These are phyloP conservation scores for Simplicillium aogashimaense DNA, from an alignment of 2,329 filamentous ascomycete species.

Conservation along the genomic window DNA sequence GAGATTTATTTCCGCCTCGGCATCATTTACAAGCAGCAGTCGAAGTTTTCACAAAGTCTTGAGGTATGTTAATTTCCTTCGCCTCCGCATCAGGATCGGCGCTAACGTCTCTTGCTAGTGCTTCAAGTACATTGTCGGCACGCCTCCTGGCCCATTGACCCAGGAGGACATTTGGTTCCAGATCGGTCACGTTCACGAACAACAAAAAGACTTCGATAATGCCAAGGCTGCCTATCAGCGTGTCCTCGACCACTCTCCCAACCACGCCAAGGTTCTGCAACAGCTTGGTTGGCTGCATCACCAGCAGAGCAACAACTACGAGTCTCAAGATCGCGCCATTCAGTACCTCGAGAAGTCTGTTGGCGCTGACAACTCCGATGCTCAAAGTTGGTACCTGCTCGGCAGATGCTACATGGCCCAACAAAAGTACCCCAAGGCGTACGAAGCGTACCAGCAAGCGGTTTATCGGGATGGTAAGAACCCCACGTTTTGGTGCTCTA, in stretches of 20 bases:
- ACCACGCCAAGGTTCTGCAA: conserved; percentile 95
- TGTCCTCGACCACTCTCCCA: conserved; percentile 87
- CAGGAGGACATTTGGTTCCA: conserved; percentile 99
- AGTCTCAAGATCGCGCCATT: conserved; percentile 90
- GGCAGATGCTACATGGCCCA: conserved; percentile 99
- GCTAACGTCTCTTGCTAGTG: conserved; percentile 46
- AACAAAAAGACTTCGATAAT: conserved; percentile 94
- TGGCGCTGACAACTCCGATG: conserved; percentile 82
- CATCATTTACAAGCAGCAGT: conserved; percentile 99
- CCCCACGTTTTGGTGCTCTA: conserved; percentile 98
- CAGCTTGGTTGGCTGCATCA: conserved; percentile 97
- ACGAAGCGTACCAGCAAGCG: conserved; percentile 96
- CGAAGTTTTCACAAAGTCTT: conserved; percentile 84
- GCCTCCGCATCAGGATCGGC: neutral
- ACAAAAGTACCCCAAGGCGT: conserved; percentile 96
- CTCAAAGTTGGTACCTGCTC: conserved; percentile 97
- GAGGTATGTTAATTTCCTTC: conserved; percentile 50
- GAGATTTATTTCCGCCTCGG: conserved; percentile 97
- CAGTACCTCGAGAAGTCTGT: conserved; percentile 97
- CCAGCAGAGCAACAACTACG: conserved; percentile 84
- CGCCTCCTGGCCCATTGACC: conserved; percentile 82
- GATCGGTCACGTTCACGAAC: conserved; percentile 96
- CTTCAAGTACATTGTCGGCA: conserved; percentile 95
- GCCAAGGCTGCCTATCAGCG: conserved; percentile 88
- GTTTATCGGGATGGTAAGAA: conserved; percentile 97